A percentile compares a stretch with the other conserved stretches of the same genome.
Conservation (phyloP, 2,329 filamentous ascomycete genomes). For the Passalora sequoiae region DNA sequence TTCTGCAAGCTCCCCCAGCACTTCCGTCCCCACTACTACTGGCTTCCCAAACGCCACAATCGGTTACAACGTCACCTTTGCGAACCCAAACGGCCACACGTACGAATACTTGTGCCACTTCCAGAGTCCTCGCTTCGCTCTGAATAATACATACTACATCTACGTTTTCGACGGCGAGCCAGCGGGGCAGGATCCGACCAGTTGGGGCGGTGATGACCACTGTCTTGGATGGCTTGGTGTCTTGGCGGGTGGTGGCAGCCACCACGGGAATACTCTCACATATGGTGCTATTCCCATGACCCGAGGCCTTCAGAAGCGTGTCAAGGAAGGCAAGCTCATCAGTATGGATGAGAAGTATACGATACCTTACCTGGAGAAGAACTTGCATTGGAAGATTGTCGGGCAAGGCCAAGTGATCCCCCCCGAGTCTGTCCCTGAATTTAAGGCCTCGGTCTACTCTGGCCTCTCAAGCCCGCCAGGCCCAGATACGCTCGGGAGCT, state of each 20-base stretch:
- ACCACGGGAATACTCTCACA: slow-evolving; percentile 26
- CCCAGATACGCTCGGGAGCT: slow-evolving; percentile 20
- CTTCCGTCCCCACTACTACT: slow-evolving; percentile 2
- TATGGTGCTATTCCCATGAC: slow-evolving; percentile 45
- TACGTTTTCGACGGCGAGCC: slow-evolving; percentile 61
- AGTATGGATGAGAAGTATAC: slow-evolving; percentile 27
- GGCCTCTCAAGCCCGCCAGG: slow-evolving; percentile 30
- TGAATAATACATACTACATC: slow-evolving; percentile 58
- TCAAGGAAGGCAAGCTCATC: slow-evolving; percentile 29
- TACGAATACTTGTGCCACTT: slow-evolving; percentile 66
- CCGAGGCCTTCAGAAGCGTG: slow-evolving; percentile 34
- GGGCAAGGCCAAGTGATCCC: slow-evolving; percentile 32
- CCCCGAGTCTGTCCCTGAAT: slow-evolving; percentile 33
- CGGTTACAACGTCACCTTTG: slow-evolving; percentile 10
- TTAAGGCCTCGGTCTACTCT: slow-evolving; percentile 38
- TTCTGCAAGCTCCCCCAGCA: too few species aligned
- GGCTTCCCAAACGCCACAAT: slow-evolving; percentile 2
- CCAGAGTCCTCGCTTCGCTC: slow-evolving; percentile 54
- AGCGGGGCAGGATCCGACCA: slow-evolving; percentile 36
- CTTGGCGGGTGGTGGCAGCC: slow-evolving; percentile 32
- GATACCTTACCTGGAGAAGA: slow-evolving; percentile 28
- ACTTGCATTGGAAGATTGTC: slow-evolving; percentile 34
- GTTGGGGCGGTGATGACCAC: slow-evolving; percentile 51
- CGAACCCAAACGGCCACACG: slow-evolving; percentile 42
- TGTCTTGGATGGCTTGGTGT: slow-evolving; percentile 57